Evolutionary conservation across 208 protist species (phyloP).

Genomic region (Acanthamoeba lenticulata): DNA sequence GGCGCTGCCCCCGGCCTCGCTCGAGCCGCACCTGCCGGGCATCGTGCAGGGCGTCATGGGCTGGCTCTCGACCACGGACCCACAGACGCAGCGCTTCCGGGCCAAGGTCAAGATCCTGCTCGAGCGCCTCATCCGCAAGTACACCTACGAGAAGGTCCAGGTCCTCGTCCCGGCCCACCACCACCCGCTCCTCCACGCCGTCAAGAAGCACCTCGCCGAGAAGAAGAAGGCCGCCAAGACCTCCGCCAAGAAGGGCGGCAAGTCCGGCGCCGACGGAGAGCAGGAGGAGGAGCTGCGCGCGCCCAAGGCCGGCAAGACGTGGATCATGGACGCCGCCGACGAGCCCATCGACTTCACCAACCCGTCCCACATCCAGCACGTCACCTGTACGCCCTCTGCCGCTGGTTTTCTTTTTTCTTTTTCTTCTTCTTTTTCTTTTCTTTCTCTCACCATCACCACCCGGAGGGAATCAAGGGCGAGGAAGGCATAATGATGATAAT

Average conservation of each 20-base stretch:
- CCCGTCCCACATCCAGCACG: slow-evolving; percentile 14
- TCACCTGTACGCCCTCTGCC: background rate
- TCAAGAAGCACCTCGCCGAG: background rate
- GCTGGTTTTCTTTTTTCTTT: too few relatives aligned
- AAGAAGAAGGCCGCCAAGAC: slow-evolving; percentile 12
- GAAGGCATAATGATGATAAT: too few relatives aligned
- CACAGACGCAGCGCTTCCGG: slow-evolving; percentile 66
- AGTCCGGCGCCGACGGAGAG: background rate
- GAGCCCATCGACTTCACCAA: slow-evolving; percentile 11
- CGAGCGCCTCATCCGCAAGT: slow-evolving; percentile 73
- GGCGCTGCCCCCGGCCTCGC: background rate
- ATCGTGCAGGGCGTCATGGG: slow-evolving; percentile 46
- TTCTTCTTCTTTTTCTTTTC: too few relatives aligned
- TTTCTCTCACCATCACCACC: too few relatives aligned
- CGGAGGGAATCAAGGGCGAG: too few relatives aligned
- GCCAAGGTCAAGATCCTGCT: slow-evolving; percentile 71
- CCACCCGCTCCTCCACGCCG: background rate
- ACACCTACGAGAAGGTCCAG: slow-evolving; percentile 9
- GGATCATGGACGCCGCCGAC: background rate
- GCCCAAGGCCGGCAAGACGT: background rate
- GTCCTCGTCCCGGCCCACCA: background rate
- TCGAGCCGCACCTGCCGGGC: slow-evolving; percentile 8
- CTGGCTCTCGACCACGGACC: background rate
- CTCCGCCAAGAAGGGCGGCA: background rate
- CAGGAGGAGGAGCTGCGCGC: background rate